Evolutionary conservation across 129 eudicot genomes (phyloP), one percentile per base, ranked within the genome.

Genomic region (Logfia minima): DNA sequence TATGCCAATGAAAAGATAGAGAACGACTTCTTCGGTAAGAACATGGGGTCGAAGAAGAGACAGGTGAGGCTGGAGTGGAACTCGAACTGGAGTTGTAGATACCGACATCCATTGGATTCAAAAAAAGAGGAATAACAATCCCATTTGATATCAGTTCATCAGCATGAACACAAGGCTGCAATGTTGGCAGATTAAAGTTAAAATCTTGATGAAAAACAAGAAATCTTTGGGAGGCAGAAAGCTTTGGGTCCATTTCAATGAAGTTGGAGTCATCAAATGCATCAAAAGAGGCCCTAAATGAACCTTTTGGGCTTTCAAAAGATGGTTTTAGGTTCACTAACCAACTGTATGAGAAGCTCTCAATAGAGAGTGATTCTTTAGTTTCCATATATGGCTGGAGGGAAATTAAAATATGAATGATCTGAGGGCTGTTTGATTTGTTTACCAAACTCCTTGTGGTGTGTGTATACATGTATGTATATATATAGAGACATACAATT

Each of bases 341-440:
- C 98, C 98, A 92, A 77, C 98, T 90, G 24, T 92, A 88, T 10
- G 98, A 90, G 79, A 92, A 92, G 84, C 98, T 92, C 75, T 92
- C 98, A 76, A 86, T 92, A 21, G 96, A 90, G 14, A 86, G 88
- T 81, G 91, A 77, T 71, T 88, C 90, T n/a, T 82, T 66, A 53
- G 89, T 70, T 78, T 86, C 96, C 87, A 90, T 45, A 45, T 45
- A 45, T 48, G 55, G 18, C 6, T 88, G 39, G 71, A 59, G 60
- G 84, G 43, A 24, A 80, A n/a, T 8, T 8, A 74, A 74, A 2
- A 22, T 22, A 16, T 18, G 21, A 61, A 64, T 58, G 60, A 37
- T 65, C 26, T 26, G 71, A 70, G 62, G 73, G 28, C 64, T 61
- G 14, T 5, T 43, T 41, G 68, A 72, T 72, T 23, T 79, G 75